Evolutionary conservation across 345 rosid species (phyloP).

Genomic region (Limnanthes douglasii): DNA sequence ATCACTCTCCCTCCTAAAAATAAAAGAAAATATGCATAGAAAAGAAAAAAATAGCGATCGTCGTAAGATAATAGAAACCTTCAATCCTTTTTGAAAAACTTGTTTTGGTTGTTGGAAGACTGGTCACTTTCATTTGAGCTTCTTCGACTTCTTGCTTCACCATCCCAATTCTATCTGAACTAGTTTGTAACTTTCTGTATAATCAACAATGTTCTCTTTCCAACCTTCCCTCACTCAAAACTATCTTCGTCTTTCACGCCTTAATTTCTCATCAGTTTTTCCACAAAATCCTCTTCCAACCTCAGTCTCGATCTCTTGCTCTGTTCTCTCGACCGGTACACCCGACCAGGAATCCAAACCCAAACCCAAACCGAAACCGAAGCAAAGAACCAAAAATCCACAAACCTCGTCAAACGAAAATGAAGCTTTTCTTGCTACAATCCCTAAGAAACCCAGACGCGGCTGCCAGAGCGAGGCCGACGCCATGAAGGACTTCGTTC

Average conservation of each 20-base stretch:
- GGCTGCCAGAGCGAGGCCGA: constrained; percentile 72
- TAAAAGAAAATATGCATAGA: no score
- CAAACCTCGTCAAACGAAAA: constrained; percentile 4
- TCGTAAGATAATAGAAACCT: no score
- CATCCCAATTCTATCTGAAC: no score
- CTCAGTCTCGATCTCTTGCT: constrained; percentile 8
- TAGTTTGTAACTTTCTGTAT: no score
- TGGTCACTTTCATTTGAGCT: no score
- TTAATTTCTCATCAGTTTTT: not conserved
- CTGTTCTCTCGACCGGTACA: constrained; percentile 20
- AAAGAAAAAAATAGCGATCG: no score
- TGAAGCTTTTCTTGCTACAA: constrained; percentile 22
- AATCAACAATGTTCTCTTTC: constrained; percentile 21
- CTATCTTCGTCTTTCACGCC: constrained; percentile 7
- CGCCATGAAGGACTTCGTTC: constrained; percentile 70
- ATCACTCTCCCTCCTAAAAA: no score
- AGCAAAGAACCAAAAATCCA: constrained; percentile 7
- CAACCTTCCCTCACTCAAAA: constrained; percentile 9
- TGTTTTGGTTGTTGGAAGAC: no score
- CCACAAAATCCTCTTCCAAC: not conserved
- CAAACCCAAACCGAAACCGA: constrained; percentile 8
- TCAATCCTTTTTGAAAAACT: no score
- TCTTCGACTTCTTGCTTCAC: no score
- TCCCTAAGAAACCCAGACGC: constrained; percentile 45
- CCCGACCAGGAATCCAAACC: constrained; percentile 23